A percentile compares a stretch with the other conserved stretches of the same genome.
Conservation (phyloP, 805 yeast genomes). For the Pichia cabralensis region DNA sequence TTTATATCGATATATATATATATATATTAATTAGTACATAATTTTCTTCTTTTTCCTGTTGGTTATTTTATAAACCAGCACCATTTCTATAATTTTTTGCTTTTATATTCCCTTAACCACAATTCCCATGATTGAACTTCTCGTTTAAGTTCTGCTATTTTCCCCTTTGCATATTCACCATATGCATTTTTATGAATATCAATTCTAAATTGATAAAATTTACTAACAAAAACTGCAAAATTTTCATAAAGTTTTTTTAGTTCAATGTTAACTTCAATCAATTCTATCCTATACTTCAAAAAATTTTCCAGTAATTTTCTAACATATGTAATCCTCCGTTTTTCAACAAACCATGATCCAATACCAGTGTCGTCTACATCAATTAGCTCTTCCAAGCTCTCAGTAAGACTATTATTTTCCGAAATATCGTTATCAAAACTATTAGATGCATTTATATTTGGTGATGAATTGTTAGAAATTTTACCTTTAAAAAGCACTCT, state of each 20-base stretch:
- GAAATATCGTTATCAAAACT: not conserved
- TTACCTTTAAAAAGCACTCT: constrained; percentile 1
- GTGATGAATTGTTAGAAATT: not conserved
- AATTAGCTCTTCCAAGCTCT: constrained; percentile 2
- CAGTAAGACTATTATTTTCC: not conserved
- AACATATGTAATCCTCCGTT: constrained; percentile 39
- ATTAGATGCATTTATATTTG: not conserved
- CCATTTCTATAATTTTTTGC: too few relatives aligned
- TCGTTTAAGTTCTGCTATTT: constrained; percentile 15
- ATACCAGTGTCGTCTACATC: not conserved
- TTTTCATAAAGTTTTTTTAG: constrained; percentile 49
- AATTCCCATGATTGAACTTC: constrained; percentile 17
- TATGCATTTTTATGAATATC: constrained; percentile 30
- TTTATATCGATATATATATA: too few relatives aligned
- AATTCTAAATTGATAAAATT: constrained; percentile 42
- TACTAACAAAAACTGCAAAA: constrained; percentile 54
- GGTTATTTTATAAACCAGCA: too few relatives aligned
- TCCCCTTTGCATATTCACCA: constrained; percentile 24
- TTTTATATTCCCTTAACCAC: constrained; percentile 2
- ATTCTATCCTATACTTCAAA: constrained; percentile 30
- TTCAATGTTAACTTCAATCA: constrained; percentile 35
- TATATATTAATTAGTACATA: too few relatives aligned
- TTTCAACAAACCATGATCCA: constrained; percentile 34
- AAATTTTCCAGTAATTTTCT: constrained; percentile 31
- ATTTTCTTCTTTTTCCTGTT: too few relatives aligned